phyloP scores from a whole-genome alignment of 495 filamentous ascomycete genomes.

The Neurospora sp. region DNA sequence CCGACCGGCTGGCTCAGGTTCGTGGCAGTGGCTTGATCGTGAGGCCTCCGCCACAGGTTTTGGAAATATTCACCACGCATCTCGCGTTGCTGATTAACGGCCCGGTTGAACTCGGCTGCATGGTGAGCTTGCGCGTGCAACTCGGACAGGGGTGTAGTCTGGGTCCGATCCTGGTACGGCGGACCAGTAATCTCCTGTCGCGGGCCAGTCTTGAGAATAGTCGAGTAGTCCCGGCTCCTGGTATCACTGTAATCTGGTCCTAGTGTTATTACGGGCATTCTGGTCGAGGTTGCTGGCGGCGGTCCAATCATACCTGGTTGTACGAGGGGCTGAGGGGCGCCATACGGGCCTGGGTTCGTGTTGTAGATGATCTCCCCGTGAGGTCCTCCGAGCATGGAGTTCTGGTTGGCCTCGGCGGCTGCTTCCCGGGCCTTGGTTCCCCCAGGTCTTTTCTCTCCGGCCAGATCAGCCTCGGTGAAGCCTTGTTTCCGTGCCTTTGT shows the following conservation, averaged over 20 bases:
- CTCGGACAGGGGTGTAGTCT: conserved; percentile 69
- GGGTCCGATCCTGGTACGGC: conserved; percentile 79
- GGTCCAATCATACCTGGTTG: conserved; percentile 59
- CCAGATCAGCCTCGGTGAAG: conserved; percentile 94
- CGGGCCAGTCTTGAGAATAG: conserved; percentile 60
- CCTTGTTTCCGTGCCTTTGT: conserved; percentile 93
- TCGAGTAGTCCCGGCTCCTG: conserved; percentile 70
- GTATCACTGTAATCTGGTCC: conserved; percentile 66
- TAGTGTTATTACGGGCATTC: conserved; percentile 79
- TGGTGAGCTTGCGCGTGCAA: conserved; percentile 81
- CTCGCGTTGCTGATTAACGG: conserved; percentile 60
- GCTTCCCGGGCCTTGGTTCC: conserved; percentile 81
- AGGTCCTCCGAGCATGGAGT: conserved; percentile 41
- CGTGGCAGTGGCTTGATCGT: conserved; percentile 55
- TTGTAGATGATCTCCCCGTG: conserved; percentile 78
- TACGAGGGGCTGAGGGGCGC: conserved; percentile 53
- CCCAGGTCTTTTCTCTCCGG: conserved; percentile 92
- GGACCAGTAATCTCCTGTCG: conserved; percentile 84
- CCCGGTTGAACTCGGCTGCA: conserved; percentile 83
- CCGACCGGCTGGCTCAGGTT: conserved; percentile 35
- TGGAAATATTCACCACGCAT: conserved; percentile 67
- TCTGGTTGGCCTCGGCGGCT: conserved; percentile 48
- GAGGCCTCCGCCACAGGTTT: conserved; percentile 66
- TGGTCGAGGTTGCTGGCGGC: conserved; percentile 51
- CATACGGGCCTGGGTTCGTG: conserved; percentile 55